phyloP scores from a whole-genome alignment of 805 yeast species.

The Starmerella riodocensis region DNA sequence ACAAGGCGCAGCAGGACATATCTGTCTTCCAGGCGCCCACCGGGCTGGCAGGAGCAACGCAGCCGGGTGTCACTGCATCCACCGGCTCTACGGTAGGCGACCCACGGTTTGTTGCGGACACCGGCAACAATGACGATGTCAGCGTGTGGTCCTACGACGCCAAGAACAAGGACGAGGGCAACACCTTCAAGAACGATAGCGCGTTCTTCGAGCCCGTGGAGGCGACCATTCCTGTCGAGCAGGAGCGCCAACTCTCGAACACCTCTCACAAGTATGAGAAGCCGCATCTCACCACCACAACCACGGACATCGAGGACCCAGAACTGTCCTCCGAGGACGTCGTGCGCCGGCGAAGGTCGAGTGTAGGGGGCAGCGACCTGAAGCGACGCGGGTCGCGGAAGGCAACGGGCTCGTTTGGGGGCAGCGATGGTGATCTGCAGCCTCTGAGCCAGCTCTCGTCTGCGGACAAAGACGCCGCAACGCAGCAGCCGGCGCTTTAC shows the following conservation, averaged over 20 bases:
- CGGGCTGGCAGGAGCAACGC: slow-evolving; percentile 7
- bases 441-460: slow-evolving; percentile 5
- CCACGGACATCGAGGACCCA: no score
- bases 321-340: neutral
- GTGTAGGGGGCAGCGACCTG: slow-evolving; percentile 3
- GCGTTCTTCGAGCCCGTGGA: slow-evolving; percentile 7
- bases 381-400: slow-evolving; percentile 7
- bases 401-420: slow-evolving; percentile 16
- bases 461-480: slow-evolving; percentile 3
- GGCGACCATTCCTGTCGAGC: slow-evolving; percentile 10
- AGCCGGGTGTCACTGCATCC: neutral
- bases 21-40: slow-evolving; percentile 11
- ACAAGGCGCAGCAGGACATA: slow-evolving; percentile 19
- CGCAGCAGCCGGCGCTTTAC: slow-evolving; percentile 4
- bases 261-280: slow-evolving; percentile 13
- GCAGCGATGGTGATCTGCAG: slow-evolving; percentile 9
- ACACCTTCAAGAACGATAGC: slow-evolving; percentile 4
- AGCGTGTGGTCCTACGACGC: slow-evolving; percentile 20
- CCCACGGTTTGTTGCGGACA: neutral
- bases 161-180: slow-evolving; percentile 5
- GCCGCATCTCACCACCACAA: slow-evolving; percentile 2
- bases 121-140: slow-evolving; percentile 18
- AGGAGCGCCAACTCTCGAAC: slow-evolving; percentile 11
- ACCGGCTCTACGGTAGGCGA: neutral
- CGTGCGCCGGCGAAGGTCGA: slow-evolving; percentile 11